Conservation (phyloP, 768 basidiomycete species). For the Hydnomerulius pinastri region DNA sequence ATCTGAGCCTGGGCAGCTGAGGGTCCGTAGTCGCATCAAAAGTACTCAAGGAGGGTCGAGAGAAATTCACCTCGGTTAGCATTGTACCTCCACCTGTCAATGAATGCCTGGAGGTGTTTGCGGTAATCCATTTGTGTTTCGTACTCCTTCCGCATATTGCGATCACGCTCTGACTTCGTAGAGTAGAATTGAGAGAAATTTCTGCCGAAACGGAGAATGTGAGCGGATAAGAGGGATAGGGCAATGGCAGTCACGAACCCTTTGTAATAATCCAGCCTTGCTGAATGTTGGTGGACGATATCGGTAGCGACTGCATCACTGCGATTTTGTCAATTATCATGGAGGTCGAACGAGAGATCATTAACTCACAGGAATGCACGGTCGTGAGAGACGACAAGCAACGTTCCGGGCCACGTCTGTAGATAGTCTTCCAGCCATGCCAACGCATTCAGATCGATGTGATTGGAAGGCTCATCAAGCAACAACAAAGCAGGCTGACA, state of each 20-base stretch:
- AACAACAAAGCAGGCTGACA: conserved; percentile 69
- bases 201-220: conserved; percentile 38
- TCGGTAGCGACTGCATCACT: conserved; percentile 97
- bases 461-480: conserved; percentile 95
- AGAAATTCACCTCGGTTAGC: conserved; percentile 75
- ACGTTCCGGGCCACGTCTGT: conserved; percentile 90
- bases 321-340: conserved; percentile 4
- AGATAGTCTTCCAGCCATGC: conserved; percentile 98
- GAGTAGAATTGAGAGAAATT: conserved; percentile 99
- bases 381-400: conserved; percentile 98
- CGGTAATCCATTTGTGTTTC: conserved; percentile 95
- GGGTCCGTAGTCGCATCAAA: conserved; percentile 6
- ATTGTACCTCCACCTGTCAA: conserved; percentile 98
- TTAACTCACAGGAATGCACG: conserved; percentile 82
- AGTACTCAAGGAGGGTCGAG: background rate
- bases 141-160: conserved; percentile 91
- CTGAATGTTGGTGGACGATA: conserved; percentile 95
- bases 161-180: conserved; percentile 93
- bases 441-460: conserved; percentile 94
- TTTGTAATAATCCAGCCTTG: conserved; percentile 95
- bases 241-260: conserved; percentile 49
- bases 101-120: conserved; percentile 95
- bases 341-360: background rate
- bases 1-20: conserved; percentile 85
- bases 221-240: background rate